Evolutionary conservation across 371 early-diverging fungal genomes (phyloP), one percentile per base, ranked within the genome.

Genomic region (Syncephalastrum contaminatum): DNA sequence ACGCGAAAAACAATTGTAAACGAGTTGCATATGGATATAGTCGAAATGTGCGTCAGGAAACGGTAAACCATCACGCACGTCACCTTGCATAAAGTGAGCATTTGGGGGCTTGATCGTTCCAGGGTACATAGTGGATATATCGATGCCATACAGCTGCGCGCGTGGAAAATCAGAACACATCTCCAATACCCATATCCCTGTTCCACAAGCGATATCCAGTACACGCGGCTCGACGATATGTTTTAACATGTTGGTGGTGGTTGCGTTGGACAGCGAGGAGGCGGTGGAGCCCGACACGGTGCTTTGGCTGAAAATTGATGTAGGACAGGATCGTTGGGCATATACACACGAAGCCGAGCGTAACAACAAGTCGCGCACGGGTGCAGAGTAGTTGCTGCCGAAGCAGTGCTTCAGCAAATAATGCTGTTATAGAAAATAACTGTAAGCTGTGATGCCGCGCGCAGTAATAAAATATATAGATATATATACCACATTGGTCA

Each of bases 111-210:
- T 81, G 42, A 82, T 79, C 16, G 59, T 63, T 19, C 53, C 57
- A 2, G 85, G 85, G 61, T 78, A 84, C 51, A 81, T 66, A 14
- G 71, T 73, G 10, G 70, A 72, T 39, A 81, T 73, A 51, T 84
- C 85, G 46, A 84, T 70, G 5, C 82, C 77, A 43, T 72, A 68
- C 42, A 82, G 68, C 7, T 81, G 70, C 19, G 74, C 68, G 7
- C 73, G 65, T 12, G 85, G 84, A 50, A 69, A 84, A 16, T 81
- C 80, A 0, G 71, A 63, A 4, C 83, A 77, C 76, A 85, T 81
- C 62, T 85, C 86, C 10, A 83, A 51, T 4, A 80, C 54, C 78
- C 78, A 78, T 39, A 63, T 67, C 8, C 78, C 78, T 36, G 70
- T 65, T 6, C 75, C 75, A 59, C 78, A 78, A 8, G 67, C 73